Base-by-base conservation (phyloP, 257 asterid species). In the Cruciata laevipes region DNA sequence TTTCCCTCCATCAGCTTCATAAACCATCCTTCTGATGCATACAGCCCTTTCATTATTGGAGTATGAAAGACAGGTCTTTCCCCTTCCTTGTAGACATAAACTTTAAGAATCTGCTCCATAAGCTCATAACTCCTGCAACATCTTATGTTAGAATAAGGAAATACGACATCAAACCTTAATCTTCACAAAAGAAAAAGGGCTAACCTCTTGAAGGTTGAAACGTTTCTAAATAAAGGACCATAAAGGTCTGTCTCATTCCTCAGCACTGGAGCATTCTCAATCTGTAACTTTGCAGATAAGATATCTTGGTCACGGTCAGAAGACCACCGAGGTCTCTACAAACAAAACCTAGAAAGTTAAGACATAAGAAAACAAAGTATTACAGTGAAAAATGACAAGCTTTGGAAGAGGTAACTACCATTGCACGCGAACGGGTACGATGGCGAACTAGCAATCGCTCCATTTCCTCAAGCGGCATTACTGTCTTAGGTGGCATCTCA, bases 21-120 rank as follows among this genome's bases (percentile, higher is more conserved):
- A 75, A 91, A 91, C 98, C 98, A 91, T 70, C 98, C 98, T 78
- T 91, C 96, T 6, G 96, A 87, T 40, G 98, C 96, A 76, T 91
- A 91, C 35, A 91, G 52, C 67, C 96, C 96, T 66, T 85, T 89
- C 44, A 87, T 85, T 62, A 81, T 75, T 14, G 96, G 98, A 72
- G 83, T 89, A 79, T 91, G 98, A 79, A 91, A 91, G 66, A 91
- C 83, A 17, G 98, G 98, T 71, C 85, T 91, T 67, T 76, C 85
- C 30, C 98, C 98, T 32, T 91, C 98, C 69, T 77, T 86, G 80
- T 86, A 91, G 68, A 84, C 80, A 66, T 91, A 87, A 74, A 89
- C 69, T 74, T 83, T 91, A 68, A 91, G 85, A 62, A 80, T 68
- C 23, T 79, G 86, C 68, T 89, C 95, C 98, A 91, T 91, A 62